Conservation (phyloP, 768 basidiomycete genomes). For the Leccinum variicolor region DNA sequence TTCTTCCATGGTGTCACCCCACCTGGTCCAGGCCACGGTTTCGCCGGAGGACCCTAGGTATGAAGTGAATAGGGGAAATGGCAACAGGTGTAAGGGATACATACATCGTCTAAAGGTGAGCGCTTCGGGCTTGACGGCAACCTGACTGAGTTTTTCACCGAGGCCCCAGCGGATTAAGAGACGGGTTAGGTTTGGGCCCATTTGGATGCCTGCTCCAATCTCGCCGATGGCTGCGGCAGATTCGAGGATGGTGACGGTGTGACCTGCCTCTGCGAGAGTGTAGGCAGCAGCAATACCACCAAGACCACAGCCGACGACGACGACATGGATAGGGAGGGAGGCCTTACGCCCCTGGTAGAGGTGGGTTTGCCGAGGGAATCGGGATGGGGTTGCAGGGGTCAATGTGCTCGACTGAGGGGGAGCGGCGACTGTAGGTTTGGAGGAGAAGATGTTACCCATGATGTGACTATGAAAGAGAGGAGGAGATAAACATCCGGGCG, state of each 20-base stretch:
- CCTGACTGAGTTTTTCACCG: conserved; percentile 35
- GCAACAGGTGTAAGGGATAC: conserved; percentile 25
- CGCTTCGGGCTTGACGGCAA: conserved; percentile 38
- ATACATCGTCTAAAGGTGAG: conserved; percentile 46
- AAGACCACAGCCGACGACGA: conserved; percentile 50
- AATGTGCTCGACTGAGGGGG: background rate
- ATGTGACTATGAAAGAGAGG: background rate
- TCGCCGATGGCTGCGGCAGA: conserved; percentile 37
- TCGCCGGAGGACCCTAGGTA: conserved; percentile 32
- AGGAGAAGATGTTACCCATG: background rate
- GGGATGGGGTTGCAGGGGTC: background rate
- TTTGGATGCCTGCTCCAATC: conserved; percentile 53
- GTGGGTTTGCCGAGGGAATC: background rate
- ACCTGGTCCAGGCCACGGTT: conserved; percentile 34
- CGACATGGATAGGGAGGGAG: conserved; percentile 30
- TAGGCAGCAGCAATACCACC: conserved; percentile 48
- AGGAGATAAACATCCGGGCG: background rate
- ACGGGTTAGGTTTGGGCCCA: conserved; percentile 40
- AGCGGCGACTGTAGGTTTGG: background rate
- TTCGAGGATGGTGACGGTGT: conserved; percentile 49
- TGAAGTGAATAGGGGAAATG: background rate
- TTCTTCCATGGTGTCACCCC: conserved; percentile 32
- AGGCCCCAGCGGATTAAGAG: conserved; percentile 52
- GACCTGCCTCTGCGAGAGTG: conserved; percentile 44
- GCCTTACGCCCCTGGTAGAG: conserved; percentile 27